Percentiles rank a stretch among this genome's conserved stretches.
These are phyloP conservation scores for Tuctoria greenei DNA, from an alignment of 176 grass and related monocot species.

Conservation along the genomic window DNA sequence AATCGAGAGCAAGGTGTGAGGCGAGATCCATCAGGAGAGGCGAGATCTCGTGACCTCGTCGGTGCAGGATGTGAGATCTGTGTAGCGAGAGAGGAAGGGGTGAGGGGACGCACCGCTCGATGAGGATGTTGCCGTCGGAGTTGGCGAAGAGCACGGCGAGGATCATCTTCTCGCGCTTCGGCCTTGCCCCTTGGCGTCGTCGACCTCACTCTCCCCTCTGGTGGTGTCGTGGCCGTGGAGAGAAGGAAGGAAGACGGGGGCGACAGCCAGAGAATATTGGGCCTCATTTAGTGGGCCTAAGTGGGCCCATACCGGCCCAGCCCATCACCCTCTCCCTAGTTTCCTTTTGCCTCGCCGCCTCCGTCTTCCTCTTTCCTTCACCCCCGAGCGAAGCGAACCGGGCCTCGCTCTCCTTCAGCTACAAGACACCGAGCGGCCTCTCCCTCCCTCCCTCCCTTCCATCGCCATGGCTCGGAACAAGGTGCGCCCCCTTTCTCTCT, in stretches of 20 bases:
- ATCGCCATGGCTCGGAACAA: slow-evolving; percentile 45
- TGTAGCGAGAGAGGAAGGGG: too few species aligned
- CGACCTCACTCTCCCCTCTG: background rate
- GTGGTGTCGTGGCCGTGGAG: background rate
- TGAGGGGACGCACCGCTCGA: slow-evolving; percentile 45
- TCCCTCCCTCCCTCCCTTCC: background rate
- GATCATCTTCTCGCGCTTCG: slow-evolving; percentile 48
- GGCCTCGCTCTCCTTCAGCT: background rate
- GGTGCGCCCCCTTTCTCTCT: slow-evolving; percentile 8
- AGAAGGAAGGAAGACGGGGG: too few species aligned
- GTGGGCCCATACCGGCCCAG: too few species aligned
- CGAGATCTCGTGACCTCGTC: slow-evolving; percentile 6
- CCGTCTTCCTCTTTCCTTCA: background rate
- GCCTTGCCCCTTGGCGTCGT: background rate
- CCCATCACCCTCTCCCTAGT: too few species aligned
- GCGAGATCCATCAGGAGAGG: background rate
- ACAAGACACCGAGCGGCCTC: background rate
- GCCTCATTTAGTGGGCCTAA: too few species aligned
- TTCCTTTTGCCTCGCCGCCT: background rate
- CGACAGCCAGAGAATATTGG: too few species aligned
- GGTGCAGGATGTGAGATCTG: background rate
- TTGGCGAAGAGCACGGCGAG: slow-evolving; percentile 76
- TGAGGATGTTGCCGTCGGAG: slow-evolving; percentile 73
- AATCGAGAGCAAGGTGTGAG: too few species aligned
- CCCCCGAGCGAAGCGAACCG: background rate